These are phyloP conservation scores for Hymenoscyphus linearis DNA, from an alignment of 2,329 filamentous ascomycete genomes.

Conservation along the genomic window DNA sequence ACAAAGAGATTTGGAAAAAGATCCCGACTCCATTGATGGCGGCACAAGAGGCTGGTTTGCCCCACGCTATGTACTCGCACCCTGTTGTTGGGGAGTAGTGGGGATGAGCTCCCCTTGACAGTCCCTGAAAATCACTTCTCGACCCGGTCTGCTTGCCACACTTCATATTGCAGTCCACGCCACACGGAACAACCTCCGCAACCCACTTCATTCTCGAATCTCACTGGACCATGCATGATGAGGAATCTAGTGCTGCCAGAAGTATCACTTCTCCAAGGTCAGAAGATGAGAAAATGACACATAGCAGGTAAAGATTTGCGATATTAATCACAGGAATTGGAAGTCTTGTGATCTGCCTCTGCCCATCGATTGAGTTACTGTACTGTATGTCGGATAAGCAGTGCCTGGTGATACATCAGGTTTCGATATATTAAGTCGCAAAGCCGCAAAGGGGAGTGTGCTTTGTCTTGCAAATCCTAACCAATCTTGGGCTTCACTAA, in stretches of 20 bases:
- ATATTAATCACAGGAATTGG: neutral
- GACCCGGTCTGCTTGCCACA: neutral
- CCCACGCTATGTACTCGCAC: slow-evolving; percentile 5
- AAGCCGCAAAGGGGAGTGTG: no score
- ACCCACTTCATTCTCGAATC: no score
- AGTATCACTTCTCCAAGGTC: neutral
- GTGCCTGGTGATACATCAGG: no score
- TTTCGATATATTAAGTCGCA: no score
- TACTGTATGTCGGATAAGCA: neutral
- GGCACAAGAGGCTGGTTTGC: neutral
- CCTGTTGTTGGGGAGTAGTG: neutral
- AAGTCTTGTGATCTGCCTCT: neutral
- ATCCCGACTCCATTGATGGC: neutral
- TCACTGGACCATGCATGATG: neutral
- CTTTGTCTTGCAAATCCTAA: no score
- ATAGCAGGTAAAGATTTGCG: neutral
- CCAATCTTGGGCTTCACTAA: no score
- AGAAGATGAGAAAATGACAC: neutral
- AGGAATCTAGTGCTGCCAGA: neutral
- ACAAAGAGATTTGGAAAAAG: neutral
- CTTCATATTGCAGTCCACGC: neutral
- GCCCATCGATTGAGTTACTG: neutral
- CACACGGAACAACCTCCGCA: neutral
- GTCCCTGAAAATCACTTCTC: slow-evolving; percentile 1
- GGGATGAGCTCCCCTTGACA: neutral